Percentiles rank a stretch among this genome's conserved stretches.
Evolutionary conservation across 805 yeast genomes (phyloP).

Genomic region (Gaillardinia entomophila): DNA sequence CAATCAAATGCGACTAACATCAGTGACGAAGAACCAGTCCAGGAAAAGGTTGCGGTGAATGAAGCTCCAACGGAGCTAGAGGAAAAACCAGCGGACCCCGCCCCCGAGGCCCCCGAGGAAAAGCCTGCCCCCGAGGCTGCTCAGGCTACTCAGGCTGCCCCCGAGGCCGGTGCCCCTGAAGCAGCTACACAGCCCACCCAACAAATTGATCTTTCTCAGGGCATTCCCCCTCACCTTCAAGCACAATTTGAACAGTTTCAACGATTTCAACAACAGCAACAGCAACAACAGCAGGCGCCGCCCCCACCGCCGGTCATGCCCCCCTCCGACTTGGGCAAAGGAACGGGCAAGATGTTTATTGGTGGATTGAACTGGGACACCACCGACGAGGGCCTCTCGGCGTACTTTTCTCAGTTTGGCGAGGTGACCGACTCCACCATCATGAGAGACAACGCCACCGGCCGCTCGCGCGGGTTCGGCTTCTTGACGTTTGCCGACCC

Average conservation of each 20-base stretch:
- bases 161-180: conserved; percentile 3
- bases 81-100: conserved; percentile 1
- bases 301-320: conserved; percentile 11
- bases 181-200: no score
- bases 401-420: conserved; percentile 84
- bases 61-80: conserved; percentile 2
- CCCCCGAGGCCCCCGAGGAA: not conserved
- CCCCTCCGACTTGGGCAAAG: conserved; percentile 24
- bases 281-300: conserved; percentile 5
- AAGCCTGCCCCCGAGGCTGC: conserved; percentile 4
- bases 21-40: conserved; percentile 20
- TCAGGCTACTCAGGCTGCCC: conserved; percentile 3
- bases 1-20: not conserved
- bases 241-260: conserved; percentile 7
- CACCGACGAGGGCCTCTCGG: conserved; percentile 76
- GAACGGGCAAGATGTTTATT: conserved; percentile 86
- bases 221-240: conserved; percentile 5
- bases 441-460: conserved; percentile 85
- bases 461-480: conserved; percentile 93
- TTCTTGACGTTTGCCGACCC: conserved; percentile 82
- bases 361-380: conserved; percentile 99
- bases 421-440: conserved; percentile 83
- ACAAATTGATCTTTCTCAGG: not conserved
- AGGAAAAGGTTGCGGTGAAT: conserved; percentile 4
- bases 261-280: conserved; percentile 2